Conservation (phyloP, 192 early-diverging fungal genomes). For the Lobosporangium transversale region DNA sequence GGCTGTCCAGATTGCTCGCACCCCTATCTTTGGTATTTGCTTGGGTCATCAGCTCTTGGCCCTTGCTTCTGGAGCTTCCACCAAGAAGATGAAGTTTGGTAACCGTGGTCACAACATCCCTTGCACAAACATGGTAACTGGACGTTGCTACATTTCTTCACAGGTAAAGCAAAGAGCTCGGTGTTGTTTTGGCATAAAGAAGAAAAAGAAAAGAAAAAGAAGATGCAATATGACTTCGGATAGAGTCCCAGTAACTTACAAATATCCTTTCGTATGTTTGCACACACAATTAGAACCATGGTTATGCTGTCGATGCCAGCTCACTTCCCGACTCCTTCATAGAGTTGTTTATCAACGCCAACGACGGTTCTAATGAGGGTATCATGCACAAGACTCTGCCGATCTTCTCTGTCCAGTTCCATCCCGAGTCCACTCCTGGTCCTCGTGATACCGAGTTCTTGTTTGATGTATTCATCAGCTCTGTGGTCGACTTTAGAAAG, state of each 20-base stretch:
- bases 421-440: conserved; percentile 96
- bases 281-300: conserved; percentile 93
- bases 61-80: conserved; percentile 91
- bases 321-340: conserved; percentile 79
- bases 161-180: too few species aligned
- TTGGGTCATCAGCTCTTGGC: conserved; percentile 98
- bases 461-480: conserved; percentile 93
- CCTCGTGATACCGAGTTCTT: conserved; percentile 97
- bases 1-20: conserved; percentile 73
- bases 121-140: conserved; percentile 94
- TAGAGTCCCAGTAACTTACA: conserved; percentile 22
- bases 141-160: conserved; percentile 98
- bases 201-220: too few species aligned
- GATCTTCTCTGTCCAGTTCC: conserved; percentile 98
- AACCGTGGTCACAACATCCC: conserved; percentile 99
- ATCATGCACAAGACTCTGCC: conserved; percentile 90
- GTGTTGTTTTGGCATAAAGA: too few species aligned
- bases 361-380: conserved; percentile 98
- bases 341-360: conserved; percentile 98
- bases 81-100: conserved; percentile 97
- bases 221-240: background rate
- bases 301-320: conserved; percentile 90
- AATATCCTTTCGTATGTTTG: too few species aligned
- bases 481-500: conserved; percentile 73
- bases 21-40: conserved; percentile 99